Base-by-base conservation (phyloP, 2,329 filamentous ascomycete genomes). In the Exophiala alcalophila region DNA sequence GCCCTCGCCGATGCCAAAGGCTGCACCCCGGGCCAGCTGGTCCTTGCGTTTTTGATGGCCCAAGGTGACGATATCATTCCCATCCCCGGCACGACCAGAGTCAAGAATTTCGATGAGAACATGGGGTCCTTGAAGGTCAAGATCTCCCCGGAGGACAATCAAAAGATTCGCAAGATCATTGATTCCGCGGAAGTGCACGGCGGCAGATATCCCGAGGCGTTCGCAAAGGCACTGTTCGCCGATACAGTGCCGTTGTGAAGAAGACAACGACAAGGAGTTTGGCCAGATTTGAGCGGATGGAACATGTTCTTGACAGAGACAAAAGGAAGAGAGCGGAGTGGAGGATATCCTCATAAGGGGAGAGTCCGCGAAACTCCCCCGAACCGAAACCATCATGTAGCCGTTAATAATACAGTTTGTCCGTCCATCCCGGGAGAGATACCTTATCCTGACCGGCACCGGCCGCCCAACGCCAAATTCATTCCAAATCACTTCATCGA, bases 11-110 rank as follows among this genome's bases (percentile, higher is more conserved):
- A 69, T 28, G 66, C 63, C 48, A 82, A 84, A 61, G 70, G 65
- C 3, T 69, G 67, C 31, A 80, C 80, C 0, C 53, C 77, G 0
- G 69, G 68, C 1, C 74, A 86, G 57, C 57, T 86, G 21, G 73
- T 77, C 1, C 65, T 84, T 19, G 80, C 80, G 0, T 85, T 81
- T 80, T 53, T 84, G 42, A 54, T 81, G 50, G 72, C 72, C 3
- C 78, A 83, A 54, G 77, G 76, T 21, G 26, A 82, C 83, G 70
- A 54, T 32, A 53, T 59, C 19, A 44, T 58, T 40, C 56, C 55
- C 0, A 58, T 58, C 34, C 58, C 57, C 11, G 56, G 57, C 9
- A 60, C 57, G 15, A 59, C 54, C 18, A 54, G 44, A 24, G 30
- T 40, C 25, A 53, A 53, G 31, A 59, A 58, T 32, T 52, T 59